Evolutionary conservation across 1,284 basidiomycete species (phyloP).

Genomic region (Rhodotorula sp.): DNA sequence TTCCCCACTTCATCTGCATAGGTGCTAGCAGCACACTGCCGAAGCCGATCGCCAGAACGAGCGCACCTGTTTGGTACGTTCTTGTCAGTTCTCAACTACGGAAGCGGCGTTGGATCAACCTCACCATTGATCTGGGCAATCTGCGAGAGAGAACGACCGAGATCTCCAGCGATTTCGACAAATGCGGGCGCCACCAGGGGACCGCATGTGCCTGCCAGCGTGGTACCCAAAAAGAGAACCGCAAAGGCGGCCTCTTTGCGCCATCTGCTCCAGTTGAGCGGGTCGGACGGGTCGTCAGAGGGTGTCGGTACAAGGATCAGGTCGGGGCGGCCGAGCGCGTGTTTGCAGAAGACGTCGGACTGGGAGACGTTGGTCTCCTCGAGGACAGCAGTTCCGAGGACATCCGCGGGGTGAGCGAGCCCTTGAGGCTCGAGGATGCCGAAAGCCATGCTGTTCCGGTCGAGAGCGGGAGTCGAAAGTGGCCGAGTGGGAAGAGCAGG

Average conservation of each 20-base stretch:
- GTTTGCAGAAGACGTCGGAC: slow-evolving; percentile 10
- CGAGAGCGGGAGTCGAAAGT: too few relatives aligned
- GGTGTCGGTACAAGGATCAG: slow-evolving; percentile 26
- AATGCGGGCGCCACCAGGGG: slow-evolving; percentile 55
- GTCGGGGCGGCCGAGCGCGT: slow-evolving; percentile 19
- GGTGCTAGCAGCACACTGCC: slow-evolving; percentile 52
- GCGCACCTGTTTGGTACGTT: slow-evolving; percentile 39
- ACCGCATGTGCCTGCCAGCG: slow-evolving; percentile 48
- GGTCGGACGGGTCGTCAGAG: slow-evolving; percentile 37
- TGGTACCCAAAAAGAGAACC: too few relatives aligned
- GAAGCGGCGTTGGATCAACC: too few relatives aligned
- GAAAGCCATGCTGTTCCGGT: slow-evolving; percentile 4
- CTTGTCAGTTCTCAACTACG: too few relatives aligned
- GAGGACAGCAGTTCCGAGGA: slow-evolving; percentile 3
- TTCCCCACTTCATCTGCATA: slow-evolving; percentile 54
- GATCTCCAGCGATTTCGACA: slow-evolving; percentile 51
- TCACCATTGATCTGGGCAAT: slow-evolving; percentile 43
- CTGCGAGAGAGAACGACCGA: slow-evolving; percentile 52
- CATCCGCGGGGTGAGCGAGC: background rate
- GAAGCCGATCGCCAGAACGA: slow-evolving; percentile 53
- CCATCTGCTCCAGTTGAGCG: slow-evolving; percentile 33
- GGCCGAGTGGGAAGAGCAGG: background rate
- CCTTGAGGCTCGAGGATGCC: slow-evolving; percentile 2
- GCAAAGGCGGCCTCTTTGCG: slow-evolving; percentile 2
- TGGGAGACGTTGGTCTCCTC: background rate